Percentiles rank a stretch among this genome's conserved stretches.
phyloP scores from a whole-genome alignment of 495 filamentous ascomycete genomes.

The Tuber indicum region DNA sequence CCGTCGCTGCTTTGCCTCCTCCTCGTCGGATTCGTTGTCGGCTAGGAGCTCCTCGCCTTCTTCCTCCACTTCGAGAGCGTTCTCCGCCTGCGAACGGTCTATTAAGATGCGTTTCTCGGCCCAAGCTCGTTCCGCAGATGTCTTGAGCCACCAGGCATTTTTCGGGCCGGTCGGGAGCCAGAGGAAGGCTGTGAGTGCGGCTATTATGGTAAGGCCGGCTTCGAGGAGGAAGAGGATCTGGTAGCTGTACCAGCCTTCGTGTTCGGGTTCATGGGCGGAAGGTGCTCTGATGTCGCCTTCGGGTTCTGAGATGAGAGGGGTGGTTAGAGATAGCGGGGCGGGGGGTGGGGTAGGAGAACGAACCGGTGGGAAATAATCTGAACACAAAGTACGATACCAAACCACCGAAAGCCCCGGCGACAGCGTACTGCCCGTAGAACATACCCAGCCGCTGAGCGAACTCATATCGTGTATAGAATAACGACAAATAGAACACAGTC shows the following conservation, averaged over 20 bases:
- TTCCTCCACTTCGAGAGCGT: slow-evolving; percentile 16
- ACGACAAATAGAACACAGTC: slow-evolving; percentile 50
- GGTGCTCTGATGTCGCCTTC: slow-evolving; percentile 17
- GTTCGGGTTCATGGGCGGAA: slow-evolving; percentile 37
- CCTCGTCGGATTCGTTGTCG: slow-evolving; percentile 9
- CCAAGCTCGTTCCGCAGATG: slow-evolving; percentile 46
- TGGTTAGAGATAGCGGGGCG: slow-evolving; percentile 1
- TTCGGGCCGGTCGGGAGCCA: slow-evolving; percentile 51
- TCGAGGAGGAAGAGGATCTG: slow-evolving; percentile 56
- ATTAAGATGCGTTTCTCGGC: slow-evolving; percentile 44
- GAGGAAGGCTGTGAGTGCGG: slow-evolving; percentile 48
- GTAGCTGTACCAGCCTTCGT: slow-evolving; percentile 47
- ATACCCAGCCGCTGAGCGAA: slow-evolving; percentile 51
- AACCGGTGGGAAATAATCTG: slow-evolving; percentile 19
- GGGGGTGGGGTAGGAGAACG: background rate
- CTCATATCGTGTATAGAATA: slow-evolving; percentile 54
- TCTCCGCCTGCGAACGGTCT: slow-evolving; percentile 35
- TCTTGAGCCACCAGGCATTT: slow-evolving; percentile 53
- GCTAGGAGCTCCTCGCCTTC: slow-evolving; percentile 33
- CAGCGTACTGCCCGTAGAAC: slow-evolving; percentile 55
- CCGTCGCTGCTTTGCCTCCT: background rate
- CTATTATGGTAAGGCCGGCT: slow-evolving; percentile 47
- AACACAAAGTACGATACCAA: slow-evolving; percentile 47
- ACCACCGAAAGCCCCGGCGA: slow-evolving; percentile 55
- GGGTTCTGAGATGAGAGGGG: background rate